A percentile compares a stretch with the other conserved stretches of the same genome.
phyloP scores from a whole-genome alignment of 768 basidiomycete genomes.

The Russula compacta region DNA sequence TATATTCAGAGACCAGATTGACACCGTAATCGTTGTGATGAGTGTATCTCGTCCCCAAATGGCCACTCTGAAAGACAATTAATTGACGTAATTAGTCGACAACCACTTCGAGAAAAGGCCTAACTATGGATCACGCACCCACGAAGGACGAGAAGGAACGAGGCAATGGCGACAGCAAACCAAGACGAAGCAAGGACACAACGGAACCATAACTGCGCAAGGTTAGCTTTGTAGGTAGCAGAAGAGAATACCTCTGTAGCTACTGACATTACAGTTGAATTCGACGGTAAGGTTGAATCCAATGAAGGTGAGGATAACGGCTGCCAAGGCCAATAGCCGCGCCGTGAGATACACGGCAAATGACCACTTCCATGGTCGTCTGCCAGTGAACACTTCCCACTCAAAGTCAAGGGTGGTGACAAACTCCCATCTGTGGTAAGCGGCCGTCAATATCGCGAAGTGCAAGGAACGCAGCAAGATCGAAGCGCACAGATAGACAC shows the following conservation, averaged over 20 bases:
- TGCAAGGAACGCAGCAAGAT: not conserved
- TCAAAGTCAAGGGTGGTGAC: constrained; percentile 16
- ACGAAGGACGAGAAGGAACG: constrained; percentile 16
- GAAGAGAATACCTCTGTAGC: not conserved
- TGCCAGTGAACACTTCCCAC: constrained; percentile 17
- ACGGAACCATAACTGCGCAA: constrained; percentile 13
- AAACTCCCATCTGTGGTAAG: constrained; percentile 16
- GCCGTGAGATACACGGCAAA: constrained; percentile 11
- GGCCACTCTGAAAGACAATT: constrained; percentile 4
- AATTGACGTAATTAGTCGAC: not conserved
- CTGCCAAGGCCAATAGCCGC: constrained; percentile 3
- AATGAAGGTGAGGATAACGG: constrained; percentile 7
- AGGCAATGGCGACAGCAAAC: constrained; percentile 14
- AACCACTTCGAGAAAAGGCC: not conserved
- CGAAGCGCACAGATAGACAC: constrained; percentile 13
- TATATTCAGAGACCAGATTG: constrained; percentile 6
- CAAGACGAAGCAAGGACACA: constrained; percentile 6
- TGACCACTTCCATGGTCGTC: constrained; percentile 19
- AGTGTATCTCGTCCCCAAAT: constrained; percentile 12
- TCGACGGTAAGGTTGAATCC: constrained; percentile 9
- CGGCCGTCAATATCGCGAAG: not conserved
- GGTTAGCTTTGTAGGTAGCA: not conserved
- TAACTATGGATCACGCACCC: constrained; percentile 4
- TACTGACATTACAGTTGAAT: constrained; percentile 16
- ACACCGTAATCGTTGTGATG: not conserved